A percentile compares a stretch with the other conserved stretches of the same genome.
Conservation (phyloP, 192 early-diverging fungal genomes). For the Borealophlyctis nickersoniae region DNA sequence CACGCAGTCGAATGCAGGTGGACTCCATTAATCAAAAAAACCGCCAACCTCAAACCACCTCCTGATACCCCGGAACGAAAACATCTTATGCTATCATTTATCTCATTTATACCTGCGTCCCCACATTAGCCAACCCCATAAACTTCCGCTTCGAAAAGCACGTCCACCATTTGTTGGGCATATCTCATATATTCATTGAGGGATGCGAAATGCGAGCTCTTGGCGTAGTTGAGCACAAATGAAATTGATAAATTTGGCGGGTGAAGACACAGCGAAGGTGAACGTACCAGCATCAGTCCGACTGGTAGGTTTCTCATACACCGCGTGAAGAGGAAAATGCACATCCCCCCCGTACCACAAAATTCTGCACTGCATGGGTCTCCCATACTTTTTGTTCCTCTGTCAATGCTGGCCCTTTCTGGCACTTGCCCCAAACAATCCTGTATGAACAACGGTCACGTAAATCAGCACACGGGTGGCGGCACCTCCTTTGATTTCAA, state of each 20-base stretch:
- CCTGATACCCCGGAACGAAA: too few species aligned
- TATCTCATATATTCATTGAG: conserved; percentile 72
- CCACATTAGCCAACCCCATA: conserved; percentile 76
- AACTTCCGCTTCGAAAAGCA: conserved; percentile 99
- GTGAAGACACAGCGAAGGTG: conserved; percentile 2
- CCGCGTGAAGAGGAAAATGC: conserved; percentile 85
- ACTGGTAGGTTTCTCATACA: conserved; percentile 74
- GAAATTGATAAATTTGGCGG: conserved; percentile 69
- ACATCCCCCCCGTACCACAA: conserved; percentile 91
- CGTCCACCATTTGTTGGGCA: conserved; percentile 98
- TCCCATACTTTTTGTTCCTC: conserved; percentile 78
- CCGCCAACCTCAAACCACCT: too few species aligned
- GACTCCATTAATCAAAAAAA: too few species aligned
- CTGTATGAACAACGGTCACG: conserved; percentile 86
- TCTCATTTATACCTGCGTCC: conserved; percentile 27
- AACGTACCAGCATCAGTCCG: conserved; percentile 69
- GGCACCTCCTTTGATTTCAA: conserved; percentile 93
- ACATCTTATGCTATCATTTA: too few species aligned
- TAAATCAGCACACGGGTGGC: conserved; percentile 97
- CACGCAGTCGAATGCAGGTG: too few species aligned
- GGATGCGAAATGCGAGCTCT: conserved; percentile 75
- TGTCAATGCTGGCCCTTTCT: conserved; percentile 54
- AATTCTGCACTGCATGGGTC: conserved; percentile 85
- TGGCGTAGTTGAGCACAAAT: conserved; percentile 90
- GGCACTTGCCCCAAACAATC: conserved; percentile 51